Percentiles rank a stretch among this genome's conserved stretches.
phyloP scores from a whole-genome alignment of 2,329 filamentous ascomycete genomes.

The Thielaviopsis punctulata region DNA sequence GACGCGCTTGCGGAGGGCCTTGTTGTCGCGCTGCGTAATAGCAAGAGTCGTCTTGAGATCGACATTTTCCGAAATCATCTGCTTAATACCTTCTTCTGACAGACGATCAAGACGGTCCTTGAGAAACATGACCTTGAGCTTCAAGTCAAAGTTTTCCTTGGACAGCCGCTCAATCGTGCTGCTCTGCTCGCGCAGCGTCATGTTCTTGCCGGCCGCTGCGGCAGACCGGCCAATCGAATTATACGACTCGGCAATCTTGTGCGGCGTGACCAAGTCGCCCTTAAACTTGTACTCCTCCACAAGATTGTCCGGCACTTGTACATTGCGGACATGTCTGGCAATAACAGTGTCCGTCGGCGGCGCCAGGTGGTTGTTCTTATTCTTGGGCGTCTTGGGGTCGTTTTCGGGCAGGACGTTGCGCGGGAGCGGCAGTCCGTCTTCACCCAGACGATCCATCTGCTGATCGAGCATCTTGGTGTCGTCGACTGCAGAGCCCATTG shows the following conservation, averaged over 20 bases:
- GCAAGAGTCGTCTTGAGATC: conserved; percentile 83
- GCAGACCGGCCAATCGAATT: conserved; percentile 32
- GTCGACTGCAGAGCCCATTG: conserved; percentile 64
- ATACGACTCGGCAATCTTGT: conserved; percentile 30
- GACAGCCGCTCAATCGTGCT: conserved; percentile 90
- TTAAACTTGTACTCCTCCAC: conserved; percentile 73
- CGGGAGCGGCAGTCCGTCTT: conserved; percentile 24
- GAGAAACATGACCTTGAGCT: conserved; percentile 93
- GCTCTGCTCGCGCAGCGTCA: conserved; percentile 94
- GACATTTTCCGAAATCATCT: conserved; percentile 96
- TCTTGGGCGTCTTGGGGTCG: conserved; percentile 53
- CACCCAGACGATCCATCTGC: conserved; percentile 30
- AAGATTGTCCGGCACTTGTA: conserved; percentile 78
- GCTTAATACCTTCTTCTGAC: conserved; percentile 90
- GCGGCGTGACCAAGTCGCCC: conserved; percentile 43
- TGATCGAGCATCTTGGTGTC: conserved; percentile 26
- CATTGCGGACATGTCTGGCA: conserved; percentile 71
- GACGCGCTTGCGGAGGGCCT: conserved; percentile 59
- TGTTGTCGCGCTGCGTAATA: conserved; percentile 80
- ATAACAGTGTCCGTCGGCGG: conserved; percentile 78
- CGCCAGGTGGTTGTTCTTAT: conserved; percentile 32
- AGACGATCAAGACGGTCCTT: conserved; percentile 84
- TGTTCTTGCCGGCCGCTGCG: conserved; percentile 44
- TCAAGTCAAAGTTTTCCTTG: conserved; percentile 96
- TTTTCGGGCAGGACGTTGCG: conserved; percentile 22